Conservation (phyloP, 139 green algal genomes). For the Volvox africanus region DNA sequence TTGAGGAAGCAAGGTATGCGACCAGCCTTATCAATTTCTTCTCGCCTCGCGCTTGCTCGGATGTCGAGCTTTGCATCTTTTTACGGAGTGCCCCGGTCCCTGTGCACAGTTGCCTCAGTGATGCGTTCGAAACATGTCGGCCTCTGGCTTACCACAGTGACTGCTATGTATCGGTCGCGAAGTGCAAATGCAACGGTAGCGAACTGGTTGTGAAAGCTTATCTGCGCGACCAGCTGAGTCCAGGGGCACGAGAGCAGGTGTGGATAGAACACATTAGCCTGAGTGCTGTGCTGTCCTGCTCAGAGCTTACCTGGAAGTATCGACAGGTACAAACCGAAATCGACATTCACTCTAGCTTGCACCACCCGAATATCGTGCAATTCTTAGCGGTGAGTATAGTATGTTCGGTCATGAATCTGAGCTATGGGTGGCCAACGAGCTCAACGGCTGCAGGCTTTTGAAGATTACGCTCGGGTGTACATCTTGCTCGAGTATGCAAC, state of each 20-base stretch:
- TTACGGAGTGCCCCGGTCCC: neutral
- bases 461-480: constrained; percentile 36
- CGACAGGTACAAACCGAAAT: constrained; percentile 51
- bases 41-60: neutral
- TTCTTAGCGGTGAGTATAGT: constrained; percentile 39
- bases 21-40: neutral
- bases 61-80: constrained; percentile 1
- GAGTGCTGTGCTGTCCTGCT: neutral
- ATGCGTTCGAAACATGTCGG: constrained; percentile 39
- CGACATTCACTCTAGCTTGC: constrained; percentile 39
- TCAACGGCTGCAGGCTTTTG: constrained; percentile 23
- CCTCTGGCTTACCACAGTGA: constrained; percentile 45
- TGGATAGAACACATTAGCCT: neutral
- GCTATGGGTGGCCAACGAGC: neutral
- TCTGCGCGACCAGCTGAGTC: neutral
- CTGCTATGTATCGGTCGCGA: constrained; percentile 45
- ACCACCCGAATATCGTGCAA: constrained; percentile 41
- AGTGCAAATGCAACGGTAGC: neutral
- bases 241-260: constrained; percentile 34
- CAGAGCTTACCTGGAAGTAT: neutral
- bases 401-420: neutral
- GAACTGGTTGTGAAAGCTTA: constrained; percentile 49
- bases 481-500: constrained; percentile 35
- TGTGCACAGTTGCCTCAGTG: constrained; percentile 39
- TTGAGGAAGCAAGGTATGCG: constrained; percentile 30